These are phyloP conservation scores for Euphorbia corollata DNA, from an alignment of 441 rosid genomes.

Conservation along the genomic window DNA sequence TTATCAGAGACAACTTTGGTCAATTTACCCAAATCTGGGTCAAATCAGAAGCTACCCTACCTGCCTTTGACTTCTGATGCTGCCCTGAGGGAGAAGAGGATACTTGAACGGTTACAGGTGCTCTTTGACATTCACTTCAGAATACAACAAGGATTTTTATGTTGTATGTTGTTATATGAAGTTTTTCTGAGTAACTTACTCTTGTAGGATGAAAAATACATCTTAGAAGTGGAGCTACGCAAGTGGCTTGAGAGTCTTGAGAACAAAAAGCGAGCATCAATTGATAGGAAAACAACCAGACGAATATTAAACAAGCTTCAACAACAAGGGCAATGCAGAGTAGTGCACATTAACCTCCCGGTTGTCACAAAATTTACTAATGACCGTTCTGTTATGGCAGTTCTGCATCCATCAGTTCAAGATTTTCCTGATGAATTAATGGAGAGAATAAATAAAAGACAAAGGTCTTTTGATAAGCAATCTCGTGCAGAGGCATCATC, in stretches of 20 bases:
- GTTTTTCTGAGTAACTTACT: background rate
- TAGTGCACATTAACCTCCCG: constrained; percentile 57
- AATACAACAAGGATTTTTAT: constrained; percentile 13
- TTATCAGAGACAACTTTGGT: constrained; percentile 30
- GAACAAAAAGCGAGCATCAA: constrained; percentile 58
- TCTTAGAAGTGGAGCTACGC: constrained; percentile 73
- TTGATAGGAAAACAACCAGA: constrained; percentile 81
- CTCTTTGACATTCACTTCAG: constrained; percentile 20
- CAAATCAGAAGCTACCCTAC: constrained; percentile 35
- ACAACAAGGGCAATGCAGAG: constrained; percentile 74
- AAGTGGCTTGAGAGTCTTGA: constrained; percentile 81
- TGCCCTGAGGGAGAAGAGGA: constrained; percentile 77
- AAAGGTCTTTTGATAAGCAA: constrained; percentile 77
- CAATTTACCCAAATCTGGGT: constrained; percentile 34
- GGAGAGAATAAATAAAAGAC: constrained; percentile 60
- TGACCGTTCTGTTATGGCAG: constrained; percentile 51
- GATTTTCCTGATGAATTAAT: constrained; percentile 50
- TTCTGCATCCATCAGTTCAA: constrained; percentile 79
- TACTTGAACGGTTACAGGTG: constrained; percentile 75
- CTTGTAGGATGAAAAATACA: constrained; percentile 67
- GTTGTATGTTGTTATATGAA: constrained; percentile 4
- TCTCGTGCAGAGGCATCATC: constrained; percentile 54
- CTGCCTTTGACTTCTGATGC: constrained; percentile 52
- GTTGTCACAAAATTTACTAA: constrained; percentile 70
- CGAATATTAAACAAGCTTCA: constrained; percentile 75